Evolutionary conservation across 2,329 filamentous ascomycete genomes (phyloP).

Genomic region (Trichophyton simii): DNA sequence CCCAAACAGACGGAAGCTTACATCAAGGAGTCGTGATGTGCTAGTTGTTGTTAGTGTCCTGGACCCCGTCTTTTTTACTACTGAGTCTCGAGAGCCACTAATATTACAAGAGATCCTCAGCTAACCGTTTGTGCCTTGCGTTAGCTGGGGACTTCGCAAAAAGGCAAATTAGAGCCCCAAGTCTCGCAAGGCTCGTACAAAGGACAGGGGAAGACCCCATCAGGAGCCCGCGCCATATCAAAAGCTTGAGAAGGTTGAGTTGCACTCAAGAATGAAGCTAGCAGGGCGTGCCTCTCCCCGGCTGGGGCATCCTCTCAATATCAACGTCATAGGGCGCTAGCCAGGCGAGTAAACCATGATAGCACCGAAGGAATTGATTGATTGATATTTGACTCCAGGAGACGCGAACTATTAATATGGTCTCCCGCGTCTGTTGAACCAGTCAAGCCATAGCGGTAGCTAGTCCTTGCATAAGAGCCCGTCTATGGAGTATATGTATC

Average conservation of each 20-base stretch:
- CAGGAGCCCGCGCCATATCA: not conserved
- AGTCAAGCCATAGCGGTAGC: not conserved
- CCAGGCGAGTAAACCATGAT: not conserved
- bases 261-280: not conserved
- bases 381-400: not conserved
- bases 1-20: not conserved
- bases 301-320: not conserved
- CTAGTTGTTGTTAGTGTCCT: not conserved
- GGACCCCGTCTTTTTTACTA: too few relatives aligned
- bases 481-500: too few relatives aligned
- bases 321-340: not conserved
- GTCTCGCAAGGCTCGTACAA: not conserved
- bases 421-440: not conserved
- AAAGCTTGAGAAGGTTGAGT: not conserved
- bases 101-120: not conserved
- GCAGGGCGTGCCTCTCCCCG: not conserved
- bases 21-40: not conserved
- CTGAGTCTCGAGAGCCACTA: not conserved
- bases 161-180: conserved; percentile 1
- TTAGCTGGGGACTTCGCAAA: not conserved
- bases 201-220: not conserved
- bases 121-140: conserved; percentile 3
- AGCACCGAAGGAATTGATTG: not conserved
- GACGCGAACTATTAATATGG: not conserved
- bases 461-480: not conserved